Conservation (phyloP, 164 flowering plant species). For the Annona cherimola region DNA sequence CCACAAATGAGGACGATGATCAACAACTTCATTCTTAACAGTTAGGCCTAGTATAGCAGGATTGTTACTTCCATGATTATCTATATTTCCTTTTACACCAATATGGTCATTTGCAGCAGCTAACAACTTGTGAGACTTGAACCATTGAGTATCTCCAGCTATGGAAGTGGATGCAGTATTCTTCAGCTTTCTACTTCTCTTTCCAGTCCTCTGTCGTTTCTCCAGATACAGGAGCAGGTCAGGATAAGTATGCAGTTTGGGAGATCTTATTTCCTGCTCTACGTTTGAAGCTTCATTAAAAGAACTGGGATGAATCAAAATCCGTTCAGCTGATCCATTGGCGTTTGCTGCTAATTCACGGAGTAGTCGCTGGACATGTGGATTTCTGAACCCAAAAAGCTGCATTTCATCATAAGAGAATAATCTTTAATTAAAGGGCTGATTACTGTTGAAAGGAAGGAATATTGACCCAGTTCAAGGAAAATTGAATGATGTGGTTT, state of each 20-base stretch:
- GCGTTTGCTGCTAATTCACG: conserved; percentile 69
- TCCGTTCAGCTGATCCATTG: conserved; percentile 39
- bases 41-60: not conserved
- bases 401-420: conserved; percentile 31
- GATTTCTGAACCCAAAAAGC: conserved; percentile 93
- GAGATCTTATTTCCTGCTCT: conserved; percentile 13
- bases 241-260: conserved; percentile 24
- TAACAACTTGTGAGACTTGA: conserved; percentile 13
- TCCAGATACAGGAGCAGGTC: conserved; percentile 28
- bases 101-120: conserved; percentile 16
- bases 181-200: conserved; percentile 49
- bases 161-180: conserved; percentile 14
- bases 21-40: not conserved
- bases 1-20: not conserved
- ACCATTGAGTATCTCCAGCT: conserved; percentile 20
- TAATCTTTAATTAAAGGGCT: conserved; percentile 4
- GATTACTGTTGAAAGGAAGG: not conserved
- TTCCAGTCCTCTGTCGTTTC: conserved; percentile 33
- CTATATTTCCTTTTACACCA: conserved; percentile 11
- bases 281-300: conserved; percentile 22
- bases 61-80: not conserved
- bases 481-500: not conserved
- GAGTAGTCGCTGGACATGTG: conserved; percentile 73
- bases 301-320: conserved; percentile 25
- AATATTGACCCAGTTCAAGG: too few relatives aligned